phyloP scores from a whole-genome alignment of 2,329 filamentous ascomycete genomes.

The Pseudonectria buxi region DNA sequence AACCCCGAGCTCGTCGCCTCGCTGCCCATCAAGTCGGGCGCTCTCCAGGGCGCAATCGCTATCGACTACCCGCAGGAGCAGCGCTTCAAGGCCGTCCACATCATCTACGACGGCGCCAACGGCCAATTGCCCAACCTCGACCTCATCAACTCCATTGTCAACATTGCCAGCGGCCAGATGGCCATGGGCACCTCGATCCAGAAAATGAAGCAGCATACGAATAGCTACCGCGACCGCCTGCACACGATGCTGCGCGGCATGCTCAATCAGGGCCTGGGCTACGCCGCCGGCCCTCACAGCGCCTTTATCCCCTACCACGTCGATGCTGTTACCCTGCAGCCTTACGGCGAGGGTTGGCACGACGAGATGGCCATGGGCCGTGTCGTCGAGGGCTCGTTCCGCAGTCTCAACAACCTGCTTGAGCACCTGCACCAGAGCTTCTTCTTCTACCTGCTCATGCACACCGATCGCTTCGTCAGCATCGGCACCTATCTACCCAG shows the following conservation, averaged over 20 bases:
- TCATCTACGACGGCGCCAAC: constrained; percentile 93
- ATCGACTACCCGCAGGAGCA: constrained; percentile 84
- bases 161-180: constrained; percentile 87
- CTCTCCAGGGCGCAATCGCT: constrained; percentile 86
- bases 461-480: constrained; percentile 87
- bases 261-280: constrained; percentile 82
- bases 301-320: constrained; percentile 97
- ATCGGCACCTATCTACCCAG: constrained; percentile 96
- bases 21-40: constrained; percentile 83
- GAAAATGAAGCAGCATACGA: constrained; percentile 76
- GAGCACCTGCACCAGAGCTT: constrained; percentile 98
- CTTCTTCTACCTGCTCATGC: constrained; percentile 96
- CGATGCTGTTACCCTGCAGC: constrained; percentile 88
- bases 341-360: constrained; percentile 87
- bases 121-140: constrained; percentile 94
- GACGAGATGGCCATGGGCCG: constrained; percentile 95
- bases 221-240: constrained; percentile 74
- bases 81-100: constrained; percentile 79
- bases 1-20: constrained; percentile 62
- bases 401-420: constrained; percentile 90
- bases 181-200: constrained; percentile 78
- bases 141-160: constrained; percentile 86
- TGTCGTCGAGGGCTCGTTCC: constrained; percentile 81
- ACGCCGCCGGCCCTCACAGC: constrained; percentile 85
- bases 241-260: constrained; percentile 88